phyloP scores from a whole-genome alignment of 305 asterid genomes.

The Solanum hybrid region DNA sequence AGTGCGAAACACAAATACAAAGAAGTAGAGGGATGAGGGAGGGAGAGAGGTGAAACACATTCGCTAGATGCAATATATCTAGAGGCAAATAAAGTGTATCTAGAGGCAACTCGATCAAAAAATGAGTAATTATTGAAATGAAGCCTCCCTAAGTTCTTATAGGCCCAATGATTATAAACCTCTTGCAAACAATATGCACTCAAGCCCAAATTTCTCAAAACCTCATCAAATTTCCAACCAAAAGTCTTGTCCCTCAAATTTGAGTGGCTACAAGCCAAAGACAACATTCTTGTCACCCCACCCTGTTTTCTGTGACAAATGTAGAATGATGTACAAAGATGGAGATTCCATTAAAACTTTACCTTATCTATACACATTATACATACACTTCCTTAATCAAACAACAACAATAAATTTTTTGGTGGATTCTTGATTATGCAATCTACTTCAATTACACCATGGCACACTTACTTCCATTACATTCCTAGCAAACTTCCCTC shows the following conservation, averaged over 20 bases:
- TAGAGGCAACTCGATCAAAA: neutral
- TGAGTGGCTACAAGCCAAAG: neutral
- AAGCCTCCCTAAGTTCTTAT: neutral
- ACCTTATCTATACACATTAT: neutral
- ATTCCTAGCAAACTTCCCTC: neutral
- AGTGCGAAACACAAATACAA: neutral
- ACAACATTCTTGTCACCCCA: neutral
- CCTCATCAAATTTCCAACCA: neutral
- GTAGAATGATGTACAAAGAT: neutral
- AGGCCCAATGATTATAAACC: neutral
- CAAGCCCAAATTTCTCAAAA: neutral
- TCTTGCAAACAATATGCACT: neutral
- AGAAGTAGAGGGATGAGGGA: neutral
- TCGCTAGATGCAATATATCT: too few relatives aligned
- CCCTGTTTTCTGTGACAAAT: neutral
- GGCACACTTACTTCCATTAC: neutral
- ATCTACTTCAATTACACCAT: conserved; percentile 4
- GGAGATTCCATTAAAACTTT: neutral
- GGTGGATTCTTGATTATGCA: neutral
- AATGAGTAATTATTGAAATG: neutral
- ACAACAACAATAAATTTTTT: neutral
- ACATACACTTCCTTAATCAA: neutral
- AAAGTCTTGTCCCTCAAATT: neutral
- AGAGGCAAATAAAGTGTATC: neutral
- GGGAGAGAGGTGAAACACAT: neutral